These are phyloP conservation scores for Sarocladium strictum DNA, from an alignment of 2,329 filamentous ascomycete species.

Conservation along the genomic window DNA sequence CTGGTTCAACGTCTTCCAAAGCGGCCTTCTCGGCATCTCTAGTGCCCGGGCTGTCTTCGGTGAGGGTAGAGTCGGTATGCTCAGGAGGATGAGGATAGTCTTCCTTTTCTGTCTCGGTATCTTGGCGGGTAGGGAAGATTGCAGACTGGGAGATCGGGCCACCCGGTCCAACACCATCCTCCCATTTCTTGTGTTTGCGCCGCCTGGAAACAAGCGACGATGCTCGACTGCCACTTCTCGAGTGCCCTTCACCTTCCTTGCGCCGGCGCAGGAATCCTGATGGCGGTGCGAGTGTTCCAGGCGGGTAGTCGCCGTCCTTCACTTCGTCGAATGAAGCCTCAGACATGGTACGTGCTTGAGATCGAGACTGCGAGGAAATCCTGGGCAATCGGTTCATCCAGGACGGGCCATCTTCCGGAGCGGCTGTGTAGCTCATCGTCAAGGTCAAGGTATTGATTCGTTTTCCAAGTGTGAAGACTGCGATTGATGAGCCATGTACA, in stretches of 20 bases:
- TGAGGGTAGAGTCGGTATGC: constrained; percentile 24
- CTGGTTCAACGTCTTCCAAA: background rate
- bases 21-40: background rate
- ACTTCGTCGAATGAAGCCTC: constrained; percentile 62
- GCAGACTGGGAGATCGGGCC: constrained; percentile 88
- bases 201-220: constrained; percentile 56
- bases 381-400: constrained; percentile 94
- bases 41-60: background rate
- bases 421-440: constrained; percentile 93
- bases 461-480: constrained; percentile 95
- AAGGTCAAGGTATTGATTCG: constrained; percentile 94
- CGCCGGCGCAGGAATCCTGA: constrained; percentile 77
- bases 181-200: constrained; percentile 61
- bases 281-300: constrained; percentile 67
- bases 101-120: constrained; percentile 21
- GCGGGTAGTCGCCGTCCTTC: constrained; percentile 53
- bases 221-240: constrained; percentile 47
- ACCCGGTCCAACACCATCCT: constrained; percentile 68
- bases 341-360: constrained; percentile 79
- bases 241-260: constrained; percentile 64
- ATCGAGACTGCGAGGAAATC: constrained; percentile 62
- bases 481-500: constrained; percentile 95
- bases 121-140: constrained; percentile 61
- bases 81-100: constrained; percentile 22
- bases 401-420: constrained; percentile 77